phyloP scores from a whole-genome alignment of 371 early-diverging fungal species.

The Batrachochytrium dendrobatidis region DNA sequence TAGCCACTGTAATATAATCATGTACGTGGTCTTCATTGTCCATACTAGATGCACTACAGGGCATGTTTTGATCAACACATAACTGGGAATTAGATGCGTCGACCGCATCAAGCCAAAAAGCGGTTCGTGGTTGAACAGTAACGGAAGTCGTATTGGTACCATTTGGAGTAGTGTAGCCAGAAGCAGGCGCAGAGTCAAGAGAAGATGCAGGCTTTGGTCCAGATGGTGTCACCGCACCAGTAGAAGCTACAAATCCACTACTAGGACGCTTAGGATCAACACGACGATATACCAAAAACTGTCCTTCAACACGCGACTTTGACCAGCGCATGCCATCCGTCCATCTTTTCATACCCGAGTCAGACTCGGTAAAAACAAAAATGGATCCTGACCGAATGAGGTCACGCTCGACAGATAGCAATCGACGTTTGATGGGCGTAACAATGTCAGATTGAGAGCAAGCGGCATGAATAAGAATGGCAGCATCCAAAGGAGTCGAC shows the following conservation, averaged over 20 bases:
- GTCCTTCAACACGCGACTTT: conserved; percentile 13
- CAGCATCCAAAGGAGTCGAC: conserved; percentile 13
- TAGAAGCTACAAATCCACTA: neutral
- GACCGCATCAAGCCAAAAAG: too few relatives aligned
- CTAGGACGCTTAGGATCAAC: conserved; percentile 5
- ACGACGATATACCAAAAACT: conserved; percentile 17
- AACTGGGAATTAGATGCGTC: too few relatives aligned
- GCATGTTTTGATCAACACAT: too few relatives aligned
- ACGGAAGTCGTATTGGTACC: too few relatives aligned
- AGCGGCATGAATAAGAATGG: conserved; percentile 7
- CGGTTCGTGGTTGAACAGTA: too few relatives aligned
- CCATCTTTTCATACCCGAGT: conserved; percentile 82
- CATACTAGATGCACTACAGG: too few relatives aligned
- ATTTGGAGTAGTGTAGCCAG: too few relatives aligned
- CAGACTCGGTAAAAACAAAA: conserved; percentile 74
- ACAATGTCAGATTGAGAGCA: conserved; percentile 23
- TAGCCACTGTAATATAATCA: too few relatives aligned
- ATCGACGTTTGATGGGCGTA: conserved; percentile 7
- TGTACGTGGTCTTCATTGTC: too few relatives aligned
- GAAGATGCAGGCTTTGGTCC: neutral
- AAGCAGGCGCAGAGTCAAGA: neutral
- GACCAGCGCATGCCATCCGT: conserved; percentile 44
- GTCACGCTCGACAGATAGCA: conserved; percentile 63
- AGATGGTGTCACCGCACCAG: neutral
- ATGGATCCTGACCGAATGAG: conserved; percentile 73